A percentile compares a stretch with the other conserved stretches of the same genome.
Evolutionary conservation across 2,329 filamentous ascomycete genomes (phyloP).

Genomic region (Penicillium crustosum): DNA sequence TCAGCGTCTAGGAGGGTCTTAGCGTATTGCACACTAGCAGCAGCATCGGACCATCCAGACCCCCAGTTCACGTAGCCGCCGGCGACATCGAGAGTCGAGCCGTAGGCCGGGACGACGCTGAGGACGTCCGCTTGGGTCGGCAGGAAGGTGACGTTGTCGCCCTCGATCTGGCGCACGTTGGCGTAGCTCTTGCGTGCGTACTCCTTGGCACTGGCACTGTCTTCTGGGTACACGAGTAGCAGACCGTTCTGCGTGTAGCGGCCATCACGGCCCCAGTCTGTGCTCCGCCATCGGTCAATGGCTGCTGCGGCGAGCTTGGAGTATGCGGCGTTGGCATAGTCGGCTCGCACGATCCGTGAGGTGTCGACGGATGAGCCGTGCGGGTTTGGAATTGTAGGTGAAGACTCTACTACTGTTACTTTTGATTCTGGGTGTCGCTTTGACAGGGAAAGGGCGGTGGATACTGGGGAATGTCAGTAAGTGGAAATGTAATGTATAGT

Average conservation of each 20-base stretch:
- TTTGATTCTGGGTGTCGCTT: constrained; percentile 54
- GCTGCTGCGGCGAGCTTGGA: constrained; percentile 70
- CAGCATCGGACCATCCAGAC: constrained; percentile 49
- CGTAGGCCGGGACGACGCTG: constrained; percentile 37
- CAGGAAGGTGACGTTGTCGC: constrained; percentile 37
- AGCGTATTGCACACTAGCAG: constrained; percentile 41
- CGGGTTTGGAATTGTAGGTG: constrained; percentile 56
- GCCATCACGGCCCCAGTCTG: constrained; percentile 45
- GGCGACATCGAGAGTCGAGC: constrained; percentile 33
- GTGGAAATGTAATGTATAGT: neutral
- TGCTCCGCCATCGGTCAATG: constrained; percentile 63
- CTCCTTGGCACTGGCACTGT: constrained; percentile 30
- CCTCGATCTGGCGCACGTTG: constrained; percentile 40
- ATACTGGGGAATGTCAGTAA: constrained; percentile 42
- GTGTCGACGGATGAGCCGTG: constrained; percentile 61
- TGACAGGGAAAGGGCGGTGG: constrained; percentile 69
- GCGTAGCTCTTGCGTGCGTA: constrained; percentile 44
- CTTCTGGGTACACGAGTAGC: constrained; percentile 40
- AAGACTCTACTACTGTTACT: constrained; percentile 60
- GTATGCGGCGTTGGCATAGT: constrained; percentile 81
- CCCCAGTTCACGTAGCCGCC: constrained; percentile 50
- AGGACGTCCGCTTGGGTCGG: constrained; percentile 37
- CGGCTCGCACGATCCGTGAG: constrained; percentile 64
- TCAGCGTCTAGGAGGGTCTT: constrained; percentile 38
- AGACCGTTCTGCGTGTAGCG: constrained; percentile 48